Percentiles rank a stretch among this genome's conserved stretches.
Conservation (phyloP, 176 grass and related monocot genomes). For the Eragrostis curvula region DNA sequence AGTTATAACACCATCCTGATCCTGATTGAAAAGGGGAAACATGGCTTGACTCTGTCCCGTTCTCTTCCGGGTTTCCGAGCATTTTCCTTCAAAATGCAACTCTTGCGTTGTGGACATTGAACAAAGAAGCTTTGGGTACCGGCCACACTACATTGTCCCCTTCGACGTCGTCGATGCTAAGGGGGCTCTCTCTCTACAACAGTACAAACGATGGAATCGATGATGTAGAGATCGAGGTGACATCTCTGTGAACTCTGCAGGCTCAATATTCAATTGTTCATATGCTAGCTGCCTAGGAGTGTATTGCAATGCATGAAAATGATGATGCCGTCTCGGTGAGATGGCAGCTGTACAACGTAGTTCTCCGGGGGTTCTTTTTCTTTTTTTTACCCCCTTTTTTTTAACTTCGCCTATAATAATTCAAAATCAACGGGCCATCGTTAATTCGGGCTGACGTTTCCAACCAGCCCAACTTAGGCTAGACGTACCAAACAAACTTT, state of each 20-base stretch:
- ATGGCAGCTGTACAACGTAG: background rate
- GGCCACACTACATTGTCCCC: background rate
- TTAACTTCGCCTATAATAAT: background rate
- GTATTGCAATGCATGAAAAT: background rate
- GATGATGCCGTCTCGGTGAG: background rate
- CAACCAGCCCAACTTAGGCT: background rate
- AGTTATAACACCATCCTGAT: too few species aligned
- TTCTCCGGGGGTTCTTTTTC: background rate
- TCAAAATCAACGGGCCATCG: background rate
- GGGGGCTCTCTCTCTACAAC: background rate
- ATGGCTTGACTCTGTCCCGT: too few species aligned
- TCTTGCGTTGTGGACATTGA: background rate
- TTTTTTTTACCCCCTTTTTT: background rate
- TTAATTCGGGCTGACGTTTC: background rate
- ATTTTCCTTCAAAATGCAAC: background rate
- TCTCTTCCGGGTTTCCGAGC: background rate
- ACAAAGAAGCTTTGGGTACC: background rate
- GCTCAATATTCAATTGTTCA: background rate
- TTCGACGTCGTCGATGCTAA: constrained; percentile 4
- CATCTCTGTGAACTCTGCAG: background rate
- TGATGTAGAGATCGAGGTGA: constrained; percentile 1
- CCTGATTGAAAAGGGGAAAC: too few species aligned
- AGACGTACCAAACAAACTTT: background rate
- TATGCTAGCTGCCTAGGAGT: background rate
- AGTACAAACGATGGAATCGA: background rate